phyloP scores from a whole-genome alignment of 768 basidiomycete species.

The Trametes coccinea region DNA sequence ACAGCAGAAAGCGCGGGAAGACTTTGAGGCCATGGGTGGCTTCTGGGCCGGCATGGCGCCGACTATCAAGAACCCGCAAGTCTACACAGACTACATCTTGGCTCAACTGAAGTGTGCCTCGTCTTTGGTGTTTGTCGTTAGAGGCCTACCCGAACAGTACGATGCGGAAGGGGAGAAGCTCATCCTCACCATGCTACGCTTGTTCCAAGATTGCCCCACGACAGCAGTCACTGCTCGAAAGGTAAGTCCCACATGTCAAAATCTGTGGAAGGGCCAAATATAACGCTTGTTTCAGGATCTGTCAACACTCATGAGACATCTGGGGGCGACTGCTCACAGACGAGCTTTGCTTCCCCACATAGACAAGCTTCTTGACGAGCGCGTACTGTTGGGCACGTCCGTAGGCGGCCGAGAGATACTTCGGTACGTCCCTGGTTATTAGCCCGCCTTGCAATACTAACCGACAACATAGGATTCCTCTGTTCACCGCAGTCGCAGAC shows the following conservation, averaged over 20 bases:
- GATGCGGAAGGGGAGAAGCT: slow-evolving; percentile 80
- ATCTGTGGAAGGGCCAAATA: no score
- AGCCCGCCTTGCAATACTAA: neutral
- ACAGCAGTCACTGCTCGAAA: slow-evolving; percentile 81
- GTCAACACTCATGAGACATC: slow-evolving; percentile 89
- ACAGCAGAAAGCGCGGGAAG: slow-evolving; percentile 74
- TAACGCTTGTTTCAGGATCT: slow-evolving; percentile 60
- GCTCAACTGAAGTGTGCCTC: slow-evolving; percentile 96
- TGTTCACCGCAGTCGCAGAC: slow-evolving; percentile 89
- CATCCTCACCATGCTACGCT: slow-evolving; percentile 76
- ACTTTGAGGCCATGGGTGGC: slow-evolving; percentile 78
- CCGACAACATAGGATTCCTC: slow-evolving; percentile 56
- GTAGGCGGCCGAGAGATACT: slow-evolving; percentile 85
- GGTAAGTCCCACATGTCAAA: slow-evolving; percentile 40
- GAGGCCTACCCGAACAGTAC: slow-evolving; percentile 61
- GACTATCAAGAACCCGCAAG: slow-evolving; percentile 65
- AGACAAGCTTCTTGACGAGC: slow-evolving; percentile 89
- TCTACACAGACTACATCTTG: slow-evolving; percentile 82
- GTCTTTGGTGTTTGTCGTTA: slow-evolving; percentile 86
- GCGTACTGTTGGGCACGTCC: slow-evolving; percentile 82
- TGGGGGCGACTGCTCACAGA: slow-evolving; percentile 77
- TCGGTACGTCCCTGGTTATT: slow-evolving; percentile 45
- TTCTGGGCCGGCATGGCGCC: slow-evolving; percentile 83
- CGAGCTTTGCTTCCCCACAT: slow-evolving; percentile 78
- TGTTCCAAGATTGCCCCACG: slow-evolving; percentile 91